Base-by-base conservation (phyloP, 768 basidiomycete species). In the Xerocomus potaroensis region DNA sequence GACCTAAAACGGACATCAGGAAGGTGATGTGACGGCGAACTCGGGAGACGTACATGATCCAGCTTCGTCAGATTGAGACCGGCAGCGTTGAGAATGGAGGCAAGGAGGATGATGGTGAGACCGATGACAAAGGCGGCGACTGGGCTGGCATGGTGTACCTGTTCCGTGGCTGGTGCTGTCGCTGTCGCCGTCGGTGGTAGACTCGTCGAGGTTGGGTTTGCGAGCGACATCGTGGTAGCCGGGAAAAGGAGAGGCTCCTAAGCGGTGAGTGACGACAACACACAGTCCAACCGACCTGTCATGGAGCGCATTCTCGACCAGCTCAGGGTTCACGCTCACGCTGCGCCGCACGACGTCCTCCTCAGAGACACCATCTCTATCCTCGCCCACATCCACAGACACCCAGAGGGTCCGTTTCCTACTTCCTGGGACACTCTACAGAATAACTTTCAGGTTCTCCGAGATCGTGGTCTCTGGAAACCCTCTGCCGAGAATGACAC, bases 41-140 rank as follows among this genome's bases (percentile, higher is more conserved):
- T 21, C 23, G 19, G 50, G 47, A 18, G 23, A 71, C 83, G 54
- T 45, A 86, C 83, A 78, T 94, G 91, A 69, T 96, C 94, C 33
- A 95, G 70, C 67, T 97, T 98, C 30, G 91, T 93, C 49, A 97
- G 72, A 62, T 96, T 97, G 33, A 98, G 75, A n/a, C 94, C 94
- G 0, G 86, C 89, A 27, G 91, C 90, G 58, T 91, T 92, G 54
- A 91, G 75, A n/a, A 91, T 76, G 15, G 87, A 90, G 1, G 91
- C 87, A 7, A 87, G 71, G 3, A 91, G 70, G 39, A 96, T 82
- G 55, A 97, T 95, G 35, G 84, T 64, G 36, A 96, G 79, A 12
- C 94, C 90, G 49, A 91, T 90, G 50, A 91, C 81, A 64, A 91
- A 91, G 5, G 82, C 70, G 32, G 86, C 73, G 51, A 82, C 79